Evolutionary conservation across 257 asterid species (phyloP), one percentile per base, ranked within the genome.

Genomic region (Pogostemon cablin): DNA sequence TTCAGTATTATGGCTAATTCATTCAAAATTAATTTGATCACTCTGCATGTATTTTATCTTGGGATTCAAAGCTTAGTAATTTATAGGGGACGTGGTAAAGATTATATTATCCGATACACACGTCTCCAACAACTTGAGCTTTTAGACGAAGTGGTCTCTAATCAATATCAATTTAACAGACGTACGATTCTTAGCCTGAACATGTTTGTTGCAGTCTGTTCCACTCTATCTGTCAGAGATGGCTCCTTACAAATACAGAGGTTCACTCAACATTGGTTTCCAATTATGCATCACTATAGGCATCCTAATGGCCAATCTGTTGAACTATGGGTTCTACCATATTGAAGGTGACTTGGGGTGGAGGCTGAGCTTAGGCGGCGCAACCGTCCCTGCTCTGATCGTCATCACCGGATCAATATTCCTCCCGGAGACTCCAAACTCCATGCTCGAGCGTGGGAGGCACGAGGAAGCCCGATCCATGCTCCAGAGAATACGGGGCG

Each of bases 381-480:
- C 86, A n/a, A 78, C 65, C 1, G 59, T 83, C 2, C 88, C 86
- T 1, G 91, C 86, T 1, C 0, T 77, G 0, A 4, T 84, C 10
- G 79, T 88, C 83, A 64, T 79, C 0, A 4, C 68, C 0, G 90
- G 91, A 4, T 82, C 91, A 0, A 7, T 76, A 2, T 76, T 55
- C 38, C 88, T 88, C 40, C 86, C 89, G 1, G 95, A 87, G 70
- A 87, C 95, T 0, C 95, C 91, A 0, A 88, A 88, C 53, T 86
- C 91, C 40, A 67, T 88, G 6, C 83, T 88, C 32, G 91, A 84
- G 70, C 84, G 86, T 5, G 90, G 83, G 9, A 77, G 10, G 7
- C 5, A 48, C 4, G 74, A 75, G 4, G 75, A 83, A 42, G 91
- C 86, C 42, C 59, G 58, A 20, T 4, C 7, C n/a, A 80, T 72